Evolutionary conservation across 179 eudicot species (phyloP).

Genomic region (Dionaea muscipula): DNA sequence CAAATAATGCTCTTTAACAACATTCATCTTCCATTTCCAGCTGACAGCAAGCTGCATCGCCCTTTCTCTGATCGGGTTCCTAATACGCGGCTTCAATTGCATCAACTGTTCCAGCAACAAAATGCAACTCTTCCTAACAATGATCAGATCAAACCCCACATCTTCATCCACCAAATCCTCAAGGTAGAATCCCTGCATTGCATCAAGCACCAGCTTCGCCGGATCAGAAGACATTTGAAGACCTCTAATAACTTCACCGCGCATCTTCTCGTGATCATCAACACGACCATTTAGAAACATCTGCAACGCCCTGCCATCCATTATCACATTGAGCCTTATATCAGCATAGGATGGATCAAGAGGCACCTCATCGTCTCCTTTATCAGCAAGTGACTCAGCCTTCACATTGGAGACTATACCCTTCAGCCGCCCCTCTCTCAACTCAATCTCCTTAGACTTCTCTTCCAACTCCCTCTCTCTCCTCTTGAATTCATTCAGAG

Average conservation of each 20-base stretch:
- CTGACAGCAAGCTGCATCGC: conserved; percentile 17
- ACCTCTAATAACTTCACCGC: conserved; percentile 19
- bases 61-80: conserved; percentile 8
- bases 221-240: conserved; percentile 22
- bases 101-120: conserved; percentile 24
- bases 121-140: conserved; percentile 22
- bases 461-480: conserved; percentile 15
- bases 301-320: conserved; percentile 34
- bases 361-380: conserved; percentile 5
- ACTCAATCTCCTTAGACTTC: conserved; percentile 6
- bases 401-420: conserved; percentile 5
- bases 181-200: conserved; percentile 34
- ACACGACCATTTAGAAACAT: conserved; percentile 18
- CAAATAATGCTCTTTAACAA: conserved; percentile 11
- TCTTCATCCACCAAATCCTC: conserved; percentile 14
- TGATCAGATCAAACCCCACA: conserved; percentile 9
- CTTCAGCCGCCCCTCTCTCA: conserved; percentile 2
- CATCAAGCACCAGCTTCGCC: conserved; percentile 33
- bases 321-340: conserved; percentile 20
- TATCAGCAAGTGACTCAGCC: conserved; percentile 9
- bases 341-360: conserved; percentile 18
- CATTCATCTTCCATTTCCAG: conserved; percentile 22
- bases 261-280: conserved; percentile 21
- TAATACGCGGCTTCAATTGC: conserved; percentile 14
- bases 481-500: conserved; percentile 6